phyloP scores from a whole-genome alignment of 2,329 filamentous ascomycete genomes.

The Exserohilum turcica region DNA sequence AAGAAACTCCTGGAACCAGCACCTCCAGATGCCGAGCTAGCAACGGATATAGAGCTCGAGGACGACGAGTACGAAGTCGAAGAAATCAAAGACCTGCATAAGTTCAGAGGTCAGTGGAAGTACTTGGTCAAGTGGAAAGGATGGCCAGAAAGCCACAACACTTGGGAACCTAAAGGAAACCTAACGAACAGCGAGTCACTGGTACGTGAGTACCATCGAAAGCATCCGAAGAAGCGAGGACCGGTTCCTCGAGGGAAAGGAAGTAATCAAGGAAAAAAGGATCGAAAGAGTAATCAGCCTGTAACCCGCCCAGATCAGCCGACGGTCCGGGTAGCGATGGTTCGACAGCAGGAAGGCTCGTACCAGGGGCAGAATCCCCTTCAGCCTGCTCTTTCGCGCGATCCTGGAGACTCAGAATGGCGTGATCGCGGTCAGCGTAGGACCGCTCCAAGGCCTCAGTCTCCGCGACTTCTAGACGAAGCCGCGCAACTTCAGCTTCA shows the following conservation, averaged over 20 bases:
- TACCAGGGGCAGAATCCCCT: not conserved
- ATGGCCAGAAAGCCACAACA: not conserved
- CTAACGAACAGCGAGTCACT: not conserved
- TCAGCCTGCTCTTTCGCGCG: not conserved
- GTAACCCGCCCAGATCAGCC: not conserved
- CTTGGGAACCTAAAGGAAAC: not conserved
- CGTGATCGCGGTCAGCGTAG: not conserved
- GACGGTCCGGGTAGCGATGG: not conserved
- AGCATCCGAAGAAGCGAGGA: not conserved
- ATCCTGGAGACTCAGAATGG: not conserved
- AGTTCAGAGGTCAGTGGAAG: not conserved
- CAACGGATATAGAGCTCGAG: not conserved
- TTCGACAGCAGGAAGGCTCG: not conserved
- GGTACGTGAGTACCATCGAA: not conserved
- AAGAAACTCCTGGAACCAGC: slow-evolving; percentile 1
- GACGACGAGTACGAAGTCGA: not conserved
- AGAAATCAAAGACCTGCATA: not conserved
- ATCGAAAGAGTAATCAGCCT: not conserved
- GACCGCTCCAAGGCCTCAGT: not conserved
- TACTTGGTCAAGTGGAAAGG: not conserved
- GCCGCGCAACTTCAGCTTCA: not conserved
- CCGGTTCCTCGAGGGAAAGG: not conserved
- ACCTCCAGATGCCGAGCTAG: not conserved
- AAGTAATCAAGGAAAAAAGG: not conserved
- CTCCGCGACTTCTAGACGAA: not conserved